Evolutionary conservation across 169 alveolate genomes (phyloP), one percentile per base, ranked within the genome.

Genomic region (Plasmodium fragile): DNA sequence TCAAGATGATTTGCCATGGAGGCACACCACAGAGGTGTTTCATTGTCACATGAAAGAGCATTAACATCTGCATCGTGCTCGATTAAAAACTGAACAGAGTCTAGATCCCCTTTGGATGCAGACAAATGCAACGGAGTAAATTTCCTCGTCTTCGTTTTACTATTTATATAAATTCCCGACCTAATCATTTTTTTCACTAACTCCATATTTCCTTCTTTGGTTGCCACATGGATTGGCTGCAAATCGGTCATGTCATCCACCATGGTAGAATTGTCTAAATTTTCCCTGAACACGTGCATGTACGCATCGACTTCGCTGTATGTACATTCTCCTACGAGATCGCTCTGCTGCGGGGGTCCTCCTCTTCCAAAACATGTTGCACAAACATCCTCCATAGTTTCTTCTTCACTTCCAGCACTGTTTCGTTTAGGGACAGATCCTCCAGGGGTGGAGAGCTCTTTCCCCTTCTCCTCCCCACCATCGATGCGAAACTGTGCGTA

Each of bases 1-100:
- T 87, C 53, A 2, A 77, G 69, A 87, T 87, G 93, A 22, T 87
- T 87, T 4, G 93, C 77, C 32, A 87, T 53, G 41, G 93, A 87
- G n/a, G 93, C 93, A 78, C 87, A 87, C 93, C 93, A 87, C 10
- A 87, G 55, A 4, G 93, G 89, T 1, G 93, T 87, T 59, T 87
- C 93, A 49, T 87, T 87, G 39, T 87, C 87, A 28, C 71, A 52
- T 34, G 93, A 75, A 10, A 87, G 71, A 11, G 93, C 93, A 32
- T 87, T 87, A 22, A 87, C 59, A 59, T 87, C 87, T 6, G 93
- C 93, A 87, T 87, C 49, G 25, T 87, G 36, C 1, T 77, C 81
- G 0, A 87, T 59, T 53, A 87, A 39, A 87, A 87, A 87, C 77
- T 77, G 77, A 5, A 87, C 81, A 7, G 93, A 53, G 5, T 87